phyloP scores from a whole-genome alignment of 805 yeast species.

The Starmerella sp. region DNA sequence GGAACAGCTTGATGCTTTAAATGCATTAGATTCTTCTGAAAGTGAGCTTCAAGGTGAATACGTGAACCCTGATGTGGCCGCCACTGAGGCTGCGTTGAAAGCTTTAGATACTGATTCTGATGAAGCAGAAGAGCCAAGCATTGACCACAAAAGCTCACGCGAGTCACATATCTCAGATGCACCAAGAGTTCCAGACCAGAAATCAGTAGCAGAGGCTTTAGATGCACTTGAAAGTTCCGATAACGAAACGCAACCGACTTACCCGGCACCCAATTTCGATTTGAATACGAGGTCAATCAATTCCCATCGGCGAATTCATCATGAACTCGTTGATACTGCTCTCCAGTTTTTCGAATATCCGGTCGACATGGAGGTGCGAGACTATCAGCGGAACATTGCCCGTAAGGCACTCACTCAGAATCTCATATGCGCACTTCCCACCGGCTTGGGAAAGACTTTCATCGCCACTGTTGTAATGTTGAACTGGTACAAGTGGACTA shows the following conservation, averaged over 20 bases:
- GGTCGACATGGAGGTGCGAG: conserved; percentile 69
- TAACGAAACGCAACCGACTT: not conserved
- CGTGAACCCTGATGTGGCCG: not conserved
- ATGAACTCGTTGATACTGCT: conserved; percentile 34
- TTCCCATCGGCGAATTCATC: conserved; percentile 23
- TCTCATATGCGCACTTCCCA: conserved; percentile 80
- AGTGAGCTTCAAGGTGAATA: not conserved
- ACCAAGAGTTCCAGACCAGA: not conserved
- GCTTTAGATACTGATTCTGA: not conserved
- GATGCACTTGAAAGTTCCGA: conserved; percentile 1
- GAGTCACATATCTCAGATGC: not conserved
- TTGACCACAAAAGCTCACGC: not conserved
- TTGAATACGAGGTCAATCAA: not conserved
- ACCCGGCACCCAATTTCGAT: not conserved
- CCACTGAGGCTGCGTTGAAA: not conserved
- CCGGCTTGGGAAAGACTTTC: conserved; percentile 95
- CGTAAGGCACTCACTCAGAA: conserved; percentile 60
- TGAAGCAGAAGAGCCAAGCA: not conserved
- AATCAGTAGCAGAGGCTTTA: not conserved
- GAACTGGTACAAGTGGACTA: conserved; percentile 80
- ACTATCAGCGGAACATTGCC: conserved; percentile 78
- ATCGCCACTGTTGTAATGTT: conserved; percentile 91
- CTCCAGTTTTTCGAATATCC: conserved; percentile 62
- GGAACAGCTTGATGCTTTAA: not conserved
- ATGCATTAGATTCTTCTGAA: not conserved